Evolutionary conservation across 2,329 filamentous ascomycete genomes (phyloP).

Genomic region (Gnomoniopsis smithogilvyi): DNA sequence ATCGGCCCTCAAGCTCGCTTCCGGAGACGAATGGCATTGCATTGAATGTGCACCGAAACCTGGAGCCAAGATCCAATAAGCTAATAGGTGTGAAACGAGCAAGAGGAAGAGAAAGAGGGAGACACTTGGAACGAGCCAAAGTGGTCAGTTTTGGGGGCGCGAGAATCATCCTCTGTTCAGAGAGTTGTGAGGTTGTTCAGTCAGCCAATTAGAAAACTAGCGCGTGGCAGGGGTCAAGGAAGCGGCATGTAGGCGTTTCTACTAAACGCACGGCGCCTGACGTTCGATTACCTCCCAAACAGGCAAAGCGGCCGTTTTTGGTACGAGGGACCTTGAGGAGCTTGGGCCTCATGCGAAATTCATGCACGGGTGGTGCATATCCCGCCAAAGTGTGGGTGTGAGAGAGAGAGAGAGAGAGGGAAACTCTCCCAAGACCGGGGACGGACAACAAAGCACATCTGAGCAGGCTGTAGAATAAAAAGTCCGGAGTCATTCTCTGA

Average conservation of each 20-base stretch:
- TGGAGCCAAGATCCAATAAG: constrained; percentile 7
- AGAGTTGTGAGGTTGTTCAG: constrained; percentile 3
- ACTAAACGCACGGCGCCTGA: background rate
- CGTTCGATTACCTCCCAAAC: background rate
- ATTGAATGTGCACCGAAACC: background rate
- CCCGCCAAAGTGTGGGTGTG: constrained; percentile 3
- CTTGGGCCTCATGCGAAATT: background rate
- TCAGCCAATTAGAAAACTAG: constrained; percentile 4
- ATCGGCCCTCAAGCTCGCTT: background rate
- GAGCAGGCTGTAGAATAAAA: no score
- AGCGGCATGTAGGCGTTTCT: background rate
- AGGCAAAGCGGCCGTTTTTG: background rate
- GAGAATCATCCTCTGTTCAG: constrained; percentile 1
- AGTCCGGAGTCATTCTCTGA: no score
- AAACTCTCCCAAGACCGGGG: background rate
- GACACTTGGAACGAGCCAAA: constrained; percentile 14
- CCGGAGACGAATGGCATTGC: background rate
- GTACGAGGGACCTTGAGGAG: background rate
- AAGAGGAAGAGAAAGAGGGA: constrained; percentile 16
- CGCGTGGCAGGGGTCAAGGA: background rate
- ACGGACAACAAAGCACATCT: constrained; percentile 12
- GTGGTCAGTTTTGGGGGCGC: constrained; percentile 6
- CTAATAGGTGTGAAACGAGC: constrained; percentile 4
- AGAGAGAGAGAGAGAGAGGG: background rate
- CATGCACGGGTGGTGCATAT: background rate